Evolutionary conservation across 2,329 filamentous ascomycete genomes (phyloP).

Genomic region (Ceratocystiopsis minuta): DNA sequence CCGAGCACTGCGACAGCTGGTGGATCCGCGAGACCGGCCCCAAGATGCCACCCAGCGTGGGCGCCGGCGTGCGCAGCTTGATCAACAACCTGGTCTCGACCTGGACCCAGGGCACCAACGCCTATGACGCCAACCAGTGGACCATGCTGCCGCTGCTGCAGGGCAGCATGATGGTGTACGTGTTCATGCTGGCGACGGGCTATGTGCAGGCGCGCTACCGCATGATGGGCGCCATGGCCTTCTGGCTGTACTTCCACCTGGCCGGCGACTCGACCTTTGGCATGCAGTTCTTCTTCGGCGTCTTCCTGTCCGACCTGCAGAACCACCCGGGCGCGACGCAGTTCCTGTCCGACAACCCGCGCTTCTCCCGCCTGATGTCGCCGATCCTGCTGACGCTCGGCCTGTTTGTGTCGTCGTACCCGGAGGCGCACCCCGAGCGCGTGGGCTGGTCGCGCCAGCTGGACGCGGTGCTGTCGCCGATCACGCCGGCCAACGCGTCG

Average conservation of each 20-base stretch:
- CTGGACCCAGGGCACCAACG: constrained; percentile 31
- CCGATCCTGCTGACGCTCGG: constrained; percentile 31
- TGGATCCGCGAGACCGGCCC: constrained; percentile 37
- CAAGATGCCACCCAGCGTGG: constrained; percentile 19
- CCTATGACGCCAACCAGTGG: constrained; percentile 41
- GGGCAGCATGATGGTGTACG: constrained; percentile 36
- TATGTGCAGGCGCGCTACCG: constrained; percentile 30
- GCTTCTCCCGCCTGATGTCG: constrained; percentile 25
- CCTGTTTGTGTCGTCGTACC: constrained; percentile 40
- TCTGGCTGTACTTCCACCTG: constrained; percentile 33
- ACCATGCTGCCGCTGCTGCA: constrained; percentile 35
- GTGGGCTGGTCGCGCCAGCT: constrained; percentile 34
- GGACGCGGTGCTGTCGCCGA: constrained; percentile 21
- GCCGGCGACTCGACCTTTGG: constrained; percentile 25
- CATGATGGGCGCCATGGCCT: constrained; percentile 25
- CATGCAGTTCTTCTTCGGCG: constrained; percentile 43
- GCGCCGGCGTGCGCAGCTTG: constrained; percentile 24
- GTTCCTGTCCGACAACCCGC: constrained; percentile 26
- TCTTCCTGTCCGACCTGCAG: constrained; percentile 42
- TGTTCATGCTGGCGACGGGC: constrained; percentile 31
- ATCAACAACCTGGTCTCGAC: constrained; percentile 27
- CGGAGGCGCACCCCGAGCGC: constrained; percentile 35
- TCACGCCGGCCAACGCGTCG: constrained; percentile 29
- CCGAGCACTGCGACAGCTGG: constrained; percentile 37
- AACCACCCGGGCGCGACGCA: constrained; percentile 30